Percentiles rank a stretch among this genome's conserved stretches.
Conservation (phyloP, 139 green algal species). For the Chlamydomonas sp. region DNA sequence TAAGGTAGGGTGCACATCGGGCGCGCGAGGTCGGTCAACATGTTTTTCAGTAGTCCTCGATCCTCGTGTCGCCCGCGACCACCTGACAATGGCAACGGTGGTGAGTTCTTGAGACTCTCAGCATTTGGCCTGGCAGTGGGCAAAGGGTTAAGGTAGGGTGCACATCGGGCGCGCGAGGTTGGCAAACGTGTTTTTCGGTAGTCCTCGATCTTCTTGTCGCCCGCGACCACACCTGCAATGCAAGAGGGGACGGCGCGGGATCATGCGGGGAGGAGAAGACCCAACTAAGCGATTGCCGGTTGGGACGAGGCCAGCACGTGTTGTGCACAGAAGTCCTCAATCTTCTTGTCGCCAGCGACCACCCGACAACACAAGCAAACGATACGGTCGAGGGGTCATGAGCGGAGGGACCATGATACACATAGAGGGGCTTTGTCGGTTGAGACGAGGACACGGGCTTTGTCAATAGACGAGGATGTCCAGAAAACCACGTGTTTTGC, state of each 20-base stretch:
- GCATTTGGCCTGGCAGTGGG: too few species aligned
- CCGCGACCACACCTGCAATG: too few species aligned
- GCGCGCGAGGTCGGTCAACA: constrained; percentile 95
- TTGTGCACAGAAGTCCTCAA: constrained; percentile 87
- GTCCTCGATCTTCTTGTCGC: constrained; percentile 61
- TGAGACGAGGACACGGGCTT: constrained; percentile 94
- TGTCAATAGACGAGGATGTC: constrained; percentile 95
- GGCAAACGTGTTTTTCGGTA: constrained; percentile 97
- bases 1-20: too few species aligned
- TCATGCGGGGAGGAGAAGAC: too few species aligned
- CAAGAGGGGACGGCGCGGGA: too few species aligned
- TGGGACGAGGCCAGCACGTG: too few species aligned
- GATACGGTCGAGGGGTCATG: too few species aligned
- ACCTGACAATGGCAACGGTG: not conserved
- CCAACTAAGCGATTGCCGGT: too few species aligned
- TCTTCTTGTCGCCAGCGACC: constrained; percentile 31
- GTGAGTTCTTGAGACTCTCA: too few species aligned
- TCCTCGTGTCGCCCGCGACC: constrained; percentile 26
- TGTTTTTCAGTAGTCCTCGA: constrained; percentile 94
- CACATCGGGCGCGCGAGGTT: constrained; percentile 97
- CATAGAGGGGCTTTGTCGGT: too few species aligned
- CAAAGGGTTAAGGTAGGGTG: too few species aligned
- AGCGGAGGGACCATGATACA: too few species aligned
- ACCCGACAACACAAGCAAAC: not conserved
- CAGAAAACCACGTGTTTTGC: constrained; percentile 96